Percentiles rank a stretch among this genome's conserved stretches.
These are phyloP conservation scores for Lecanicillium sp. DNA, from an alignment of 2,329 filamentous ascomycete species.

Conservation along the genomic window DNA sequence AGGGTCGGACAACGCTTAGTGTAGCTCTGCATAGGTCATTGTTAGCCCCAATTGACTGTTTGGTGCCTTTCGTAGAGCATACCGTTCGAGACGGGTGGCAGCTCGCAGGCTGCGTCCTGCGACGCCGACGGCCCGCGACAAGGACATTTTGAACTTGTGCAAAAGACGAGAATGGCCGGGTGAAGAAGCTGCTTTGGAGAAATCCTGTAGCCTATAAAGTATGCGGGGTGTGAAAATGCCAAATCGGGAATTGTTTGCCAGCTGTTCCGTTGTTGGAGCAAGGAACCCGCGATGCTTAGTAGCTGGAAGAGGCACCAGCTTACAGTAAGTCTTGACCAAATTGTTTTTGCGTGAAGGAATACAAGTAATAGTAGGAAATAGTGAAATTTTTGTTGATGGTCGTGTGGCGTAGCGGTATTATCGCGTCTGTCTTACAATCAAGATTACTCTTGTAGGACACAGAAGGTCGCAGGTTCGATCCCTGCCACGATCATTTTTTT, in stretches of 20 bases:
- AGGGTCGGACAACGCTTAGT: neutral
- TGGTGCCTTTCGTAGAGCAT: neutral
- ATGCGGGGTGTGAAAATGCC: constrained; percentile 5
- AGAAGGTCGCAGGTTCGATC: constrained; percentile 36
- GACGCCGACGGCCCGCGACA: neutral
- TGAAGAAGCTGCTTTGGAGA: no score
- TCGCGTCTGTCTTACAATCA: constrained; percentile 29
- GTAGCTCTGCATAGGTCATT: neutral
- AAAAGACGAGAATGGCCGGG: no score
- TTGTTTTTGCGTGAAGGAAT: no score
- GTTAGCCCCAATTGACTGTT: neutral
- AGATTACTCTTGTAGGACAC: constrained; percentile 14
- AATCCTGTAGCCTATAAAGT: neutral
- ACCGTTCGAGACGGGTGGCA: neutral
- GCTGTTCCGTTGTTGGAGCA: neutral
- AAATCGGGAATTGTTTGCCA: constrained; percentile 1
- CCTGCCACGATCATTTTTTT: constrained; percentile 28
- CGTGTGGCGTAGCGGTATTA: constrained; percentile 32
- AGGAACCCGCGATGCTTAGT: constrained; percentile 1
- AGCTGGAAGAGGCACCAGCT: no score
- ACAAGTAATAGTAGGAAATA: neutral
- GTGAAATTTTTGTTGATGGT: constrained; percentile 9
- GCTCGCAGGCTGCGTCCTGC: constrained; percentile 1
- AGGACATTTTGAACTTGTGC: neutral
- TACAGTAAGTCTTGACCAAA: no score